Base-by-base conservation (phyloP, 75 land plant genomes). In the Picea sitchensis region DNA sequence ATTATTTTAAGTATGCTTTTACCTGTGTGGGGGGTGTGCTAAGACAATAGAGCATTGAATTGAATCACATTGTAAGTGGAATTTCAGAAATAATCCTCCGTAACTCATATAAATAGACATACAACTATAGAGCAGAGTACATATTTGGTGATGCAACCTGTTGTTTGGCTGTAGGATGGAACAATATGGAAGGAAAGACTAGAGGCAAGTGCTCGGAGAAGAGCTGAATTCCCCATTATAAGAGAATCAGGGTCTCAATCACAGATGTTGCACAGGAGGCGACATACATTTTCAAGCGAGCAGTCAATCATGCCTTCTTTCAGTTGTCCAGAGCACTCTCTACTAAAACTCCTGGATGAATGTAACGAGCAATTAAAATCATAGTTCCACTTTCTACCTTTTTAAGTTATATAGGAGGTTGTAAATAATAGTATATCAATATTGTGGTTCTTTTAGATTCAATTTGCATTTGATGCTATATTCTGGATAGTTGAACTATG, bases 101-200 rank as follows among this genome's bases (percentile, higher is more conserved):
- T 18, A 36, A 38, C 23, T 21, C 41, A 6, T 2, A 0, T 20
- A 71, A 47, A 44, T 71, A n/a, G 34, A 18, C 23, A 38, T 41
- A 18, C 2, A 9, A 44, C 0, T 0, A 71, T 51, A 51, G 56
- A 51, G 56, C 56, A 51, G 12, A 51, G 56, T 51, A 11, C 56
- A 51, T 51, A 51, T 51, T 51, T 51, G 9, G 56, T 51, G 56
- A 51, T 51, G 56, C 56, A 51, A 51, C 56, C 56, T 62, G n/a
- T 51, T 1, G 20, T 73, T 75, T 75, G 76, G 76, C 44, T 57
- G 34, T 79, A 96, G 98, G 99, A 96, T 88, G 99, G 98, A 64
- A 88, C 88, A 76, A 83, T 94, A 76, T 94, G 99, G 99, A 96
- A 95, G 86, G 93, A 91, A 76, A 90, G 98, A 41, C 75, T 90